phyloP scores from a whole-genome alignment of 768 basidiomycete species.

The Galerina sulciceps region DNA sequence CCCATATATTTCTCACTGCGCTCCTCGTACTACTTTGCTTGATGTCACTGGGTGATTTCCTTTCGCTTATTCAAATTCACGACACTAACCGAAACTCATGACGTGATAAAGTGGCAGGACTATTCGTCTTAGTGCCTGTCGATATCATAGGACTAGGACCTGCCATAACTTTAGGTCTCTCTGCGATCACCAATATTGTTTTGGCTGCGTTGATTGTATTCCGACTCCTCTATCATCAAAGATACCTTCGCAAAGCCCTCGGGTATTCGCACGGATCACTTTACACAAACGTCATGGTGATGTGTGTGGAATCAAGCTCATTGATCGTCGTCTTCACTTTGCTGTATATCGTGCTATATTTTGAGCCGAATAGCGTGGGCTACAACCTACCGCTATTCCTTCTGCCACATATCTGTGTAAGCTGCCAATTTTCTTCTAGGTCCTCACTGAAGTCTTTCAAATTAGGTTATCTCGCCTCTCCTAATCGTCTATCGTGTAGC shows the following conservation, averaged over 20 bases:
- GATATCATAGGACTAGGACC: too few relatives aligned
- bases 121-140: too few relatives aligned
- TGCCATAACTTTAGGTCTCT: background rate
- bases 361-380: background rate
- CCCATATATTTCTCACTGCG: background rate
- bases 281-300: background rate
- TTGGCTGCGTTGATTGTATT: background rate
- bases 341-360: background rate
- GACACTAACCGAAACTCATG: too few relatives aligned
- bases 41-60: background rate
- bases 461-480: background rate
- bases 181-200: background rate
- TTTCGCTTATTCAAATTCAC: background rate
- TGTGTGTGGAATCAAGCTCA: constrained; percentile 1
- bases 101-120: too few relatives aligned
- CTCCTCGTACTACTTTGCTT: background rate
- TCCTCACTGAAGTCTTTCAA: too few relatives aligned
- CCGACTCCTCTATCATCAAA: background rate
- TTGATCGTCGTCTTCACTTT: background rate
- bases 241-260: background rate
- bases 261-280: background rate
- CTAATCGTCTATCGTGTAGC: constrained; percentile 3
- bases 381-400: background rate
- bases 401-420: constrained; percentile 1
- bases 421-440: background rate